A percentile compares a stretch with the other conserved stretches of the same genome.
Evolutionary conservation across 306 rosid species (phyloP).

Genomic region (Malus fusca): DNA sequence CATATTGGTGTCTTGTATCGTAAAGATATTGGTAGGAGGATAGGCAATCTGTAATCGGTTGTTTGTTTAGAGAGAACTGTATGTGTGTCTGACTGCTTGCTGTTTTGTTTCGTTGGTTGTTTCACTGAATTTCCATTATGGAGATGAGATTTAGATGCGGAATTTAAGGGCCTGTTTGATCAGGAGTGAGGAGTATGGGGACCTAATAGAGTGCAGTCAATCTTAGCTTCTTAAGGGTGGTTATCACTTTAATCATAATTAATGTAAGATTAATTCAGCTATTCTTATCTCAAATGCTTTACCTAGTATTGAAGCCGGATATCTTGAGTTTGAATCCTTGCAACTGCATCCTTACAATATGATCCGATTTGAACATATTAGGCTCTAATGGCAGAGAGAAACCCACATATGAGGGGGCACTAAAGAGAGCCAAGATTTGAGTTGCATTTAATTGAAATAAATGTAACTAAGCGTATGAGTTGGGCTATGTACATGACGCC

Average conservation of each 20-base stretch:
- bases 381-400: background rate
- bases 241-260: background rate
- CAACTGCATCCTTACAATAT: background rate
- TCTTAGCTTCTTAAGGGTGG: background rate
- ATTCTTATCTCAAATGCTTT: background rate
- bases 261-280: background rate
- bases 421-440: background rate
- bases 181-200: background rate
- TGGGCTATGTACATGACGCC: background rate
- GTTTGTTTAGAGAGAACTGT: background rate
- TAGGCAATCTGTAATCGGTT: background rate
- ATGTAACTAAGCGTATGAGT: background rate
- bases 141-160: background rate
- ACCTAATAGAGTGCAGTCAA: background rate
- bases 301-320: background rate
- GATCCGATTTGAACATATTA: background rate
- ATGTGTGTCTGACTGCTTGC: background rate
- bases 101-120: background rate
- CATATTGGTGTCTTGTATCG: background rate
- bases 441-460: background rate
- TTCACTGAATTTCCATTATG: background rate
- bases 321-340: background rate
- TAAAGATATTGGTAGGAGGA: background rate
- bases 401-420: background rate
- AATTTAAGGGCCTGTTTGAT: background rate